Percentiles rank a stretch among this genome's conserved stretches.
Evolutionary conservation across 2,329 filamentous ascomycete genomes (phyloP).

Genomic region (Fusarium avenaceum): DNA sequence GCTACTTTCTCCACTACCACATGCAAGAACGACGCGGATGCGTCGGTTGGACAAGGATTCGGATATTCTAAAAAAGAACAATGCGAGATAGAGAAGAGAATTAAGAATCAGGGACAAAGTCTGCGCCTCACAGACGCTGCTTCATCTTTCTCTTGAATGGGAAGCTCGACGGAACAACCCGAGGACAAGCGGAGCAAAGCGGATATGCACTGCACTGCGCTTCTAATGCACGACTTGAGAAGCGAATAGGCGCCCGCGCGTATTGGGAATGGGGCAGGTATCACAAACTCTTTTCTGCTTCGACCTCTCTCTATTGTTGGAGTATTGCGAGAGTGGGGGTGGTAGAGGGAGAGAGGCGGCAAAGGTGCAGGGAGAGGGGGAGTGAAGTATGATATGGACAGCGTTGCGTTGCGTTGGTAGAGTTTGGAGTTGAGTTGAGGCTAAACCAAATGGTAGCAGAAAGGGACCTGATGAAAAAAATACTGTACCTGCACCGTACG

Average conservation of each 20-base stretch:
- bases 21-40: constrained; percentile 15
- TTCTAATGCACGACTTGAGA: constrained; percentile 26
- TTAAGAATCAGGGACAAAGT: constrained; percentile 4
- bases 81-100: constrained; percentile 10
- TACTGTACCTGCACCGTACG: constrained; percentile 36
- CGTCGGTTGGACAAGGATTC: constrained; percentile 11
- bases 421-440: constrained; percentile 24
- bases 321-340: neutral
- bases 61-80: constrained; percentile 20
- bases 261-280: constrained; percentile 20
- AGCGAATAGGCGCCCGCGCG: constrained; percentile 39
- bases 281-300: constrained; percentile 4
- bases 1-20: constrained; percentile 5
- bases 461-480: constrained; percentile 39
- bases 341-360: no score
- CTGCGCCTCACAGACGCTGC: constrained; percentile 28
- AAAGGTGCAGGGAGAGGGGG: neutral
- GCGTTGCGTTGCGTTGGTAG: constrained; percentile 16
- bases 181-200: constrained; percentile 29
- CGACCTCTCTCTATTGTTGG: neutral
- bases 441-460: constrained; percentile 39
- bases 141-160: constrained; percentile 22
- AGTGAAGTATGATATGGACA: neutral
- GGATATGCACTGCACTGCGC: constrained; percentile 22
- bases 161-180: constrained; percentile 25